Evolutionary conservation across 352 stramenopile genomes (phyloP), one percentile per base, ranked within the genome.

Genomic region (Phytophthora tubulina): DNA sequence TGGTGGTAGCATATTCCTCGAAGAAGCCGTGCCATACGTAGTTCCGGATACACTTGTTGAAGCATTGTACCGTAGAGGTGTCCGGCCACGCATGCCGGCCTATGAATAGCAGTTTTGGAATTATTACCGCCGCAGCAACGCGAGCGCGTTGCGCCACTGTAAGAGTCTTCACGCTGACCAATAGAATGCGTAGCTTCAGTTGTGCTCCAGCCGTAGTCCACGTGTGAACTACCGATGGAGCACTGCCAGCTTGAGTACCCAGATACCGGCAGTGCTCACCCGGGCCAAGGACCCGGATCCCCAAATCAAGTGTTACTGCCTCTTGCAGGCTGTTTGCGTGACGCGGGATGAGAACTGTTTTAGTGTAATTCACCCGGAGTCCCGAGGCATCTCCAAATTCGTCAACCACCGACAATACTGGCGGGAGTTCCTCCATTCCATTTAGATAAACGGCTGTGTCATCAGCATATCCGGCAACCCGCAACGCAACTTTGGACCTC

Each of bases 401-500:
- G 6, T 0, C 10, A 7, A 56, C 49, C 13, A 27, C 11, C 10
- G 8, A 6, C 3, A 45, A 15, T n/a, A 45, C 3, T n/a, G 39
- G 7, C 3, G 10, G 7, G 3, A 45, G 39, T 45, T 45, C 39
- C 4, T 45, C 3, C 39, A 6, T 11, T 17, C 13, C 39, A 13
- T 13, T 8, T 13, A 58, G 7, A 33, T 63, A 63, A 6, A 63
- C 38, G 2, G 55, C 55, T 4, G 55, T 63, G 8, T 63, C 55
- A 45, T 63, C 55, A 8, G 42, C 55, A n/a, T 53, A 63, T 17
- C 55, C 55, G 4, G 30, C 55, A 11, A 53, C 55, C 27, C 14
- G 49, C 8, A 30, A 10, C 49, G 8, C 39, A n/a, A 38, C 38
- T 15, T 4, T 13, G 10, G 39, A 54, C 38, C 9, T 6, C 15